These are phyloP conservation scores for Chlorella sp. DNA, from an alignment of 139 green algal genomes.

Conservation along the genomic window DNA sequence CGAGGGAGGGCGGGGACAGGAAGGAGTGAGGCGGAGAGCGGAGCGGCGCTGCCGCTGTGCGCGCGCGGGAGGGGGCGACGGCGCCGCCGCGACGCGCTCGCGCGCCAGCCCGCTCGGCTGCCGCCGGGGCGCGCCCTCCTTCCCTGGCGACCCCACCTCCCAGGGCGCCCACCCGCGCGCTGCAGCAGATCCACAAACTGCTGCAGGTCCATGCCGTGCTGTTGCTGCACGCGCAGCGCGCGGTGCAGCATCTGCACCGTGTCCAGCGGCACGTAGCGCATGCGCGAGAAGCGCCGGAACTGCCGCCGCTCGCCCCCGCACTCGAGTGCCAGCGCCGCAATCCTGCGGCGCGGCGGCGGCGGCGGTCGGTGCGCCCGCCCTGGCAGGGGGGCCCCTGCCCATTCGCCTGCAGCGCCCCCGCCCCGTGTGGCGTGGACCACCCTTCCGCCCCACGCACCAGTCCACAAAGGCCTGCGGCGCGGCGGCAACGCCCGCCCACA, in stretches of 20 bases:
- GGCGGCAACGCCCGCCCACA: constrained; percentile 23
- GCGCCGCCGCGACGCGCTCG: no score
- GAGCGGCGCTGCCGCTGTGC: no score
- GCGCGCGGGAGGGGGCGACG: no score
- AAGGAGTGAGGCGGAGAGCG: no score
- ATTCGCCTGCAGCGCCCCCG: no score
- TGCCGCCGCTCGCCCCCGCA: constrained; percentile 15
- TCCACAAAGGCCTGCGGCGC: constrained; percentile 34
- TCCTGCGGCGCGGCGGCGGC: constrained; percentile 14
- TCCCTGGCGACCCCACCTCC: no score
- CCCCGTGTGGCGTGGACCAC: no score
- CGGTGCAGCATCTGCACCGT: constrained; percentile 43
- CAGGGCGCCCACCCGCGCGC: no score
- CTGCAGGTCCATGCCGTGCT: constrained; percentile 44
- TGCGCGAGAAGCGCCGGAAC: constrained; percentile 14
- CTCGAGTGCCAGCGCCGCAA: constrained; percentile 38
- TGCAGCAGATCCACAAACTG: constrained; percentile 59
- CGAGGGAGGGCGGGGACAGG: no score
- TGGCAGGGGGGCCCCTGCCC: not conserved
- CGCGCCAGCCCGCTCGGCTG: no score
- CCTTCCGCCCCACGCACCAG: constrained; percentile 31
- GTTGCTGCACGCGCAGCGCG: constrained; percentile 41
- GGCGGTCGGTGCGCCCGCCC: no score
- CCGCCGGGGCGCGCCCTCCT: no score
- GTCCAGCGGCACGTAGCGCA: constrained; percentile 40